Base-by-base conservation (phyloP, 805 yeast genomes). In the Hanseniaspora thailandica region DNA sequence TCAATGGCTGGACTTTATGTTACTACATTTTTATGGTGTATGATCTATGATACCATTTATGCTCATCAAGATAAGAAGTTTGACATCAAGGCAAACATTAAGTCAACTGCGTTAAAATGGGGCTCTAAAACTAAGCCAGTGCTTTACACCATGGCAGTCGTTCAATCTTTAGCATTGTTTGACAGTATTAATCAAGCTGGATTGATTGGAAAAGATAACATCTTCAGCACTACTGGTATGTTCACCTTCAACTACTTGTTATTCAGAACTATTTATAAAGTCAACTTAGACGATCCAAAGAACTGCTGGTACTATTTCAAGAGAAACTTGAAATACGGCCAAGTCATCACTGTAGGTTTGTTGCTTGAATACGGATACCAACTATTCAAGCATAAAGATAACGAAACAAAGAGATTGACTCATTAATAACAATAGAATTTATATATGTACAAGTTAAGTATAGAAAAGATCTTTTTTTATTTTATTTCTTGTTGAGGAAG, bases 81-180 rank as follows among this genome's bases (percentile, higher is more conserved):
- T 62, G 99, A 93, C 68, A 70, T 86, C 51, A 74, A 76, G 55
- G 97, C 95, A 0, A 98, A 98, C 20, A 84, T 93, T 60, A 88
- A 88, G 66, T 86, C 96, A 1, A 88, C 97, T 0, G 99, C 99
- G 7, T 74, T 93, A 59, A 89, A 85, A 2, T 94, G 98, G 98
- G 95, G 94, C 8, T 77, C 76, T 22, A 75, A 77, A 31, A 77
- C 96, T 0, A 88, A 84, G 64, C 75, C 79, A 10, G 78, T 88
- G 40, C 72, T 85, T 61, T 72, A 77, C 44, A 81, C 76, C 0
- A 64, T 88, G 58, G 76, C 86, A 6, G 71, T 72, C 1, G 80
- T 79, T 0, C 98, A 93, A 68, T 72, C 84, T 58, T 76, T 76
- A 1, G 66, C 81, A 38, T 76, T 80, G 57, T 71, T 80, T 2